phyloP scores from a whole-genome alignment of 148 eudicot genomes.

The Euryodendron excelsum region DNA sequence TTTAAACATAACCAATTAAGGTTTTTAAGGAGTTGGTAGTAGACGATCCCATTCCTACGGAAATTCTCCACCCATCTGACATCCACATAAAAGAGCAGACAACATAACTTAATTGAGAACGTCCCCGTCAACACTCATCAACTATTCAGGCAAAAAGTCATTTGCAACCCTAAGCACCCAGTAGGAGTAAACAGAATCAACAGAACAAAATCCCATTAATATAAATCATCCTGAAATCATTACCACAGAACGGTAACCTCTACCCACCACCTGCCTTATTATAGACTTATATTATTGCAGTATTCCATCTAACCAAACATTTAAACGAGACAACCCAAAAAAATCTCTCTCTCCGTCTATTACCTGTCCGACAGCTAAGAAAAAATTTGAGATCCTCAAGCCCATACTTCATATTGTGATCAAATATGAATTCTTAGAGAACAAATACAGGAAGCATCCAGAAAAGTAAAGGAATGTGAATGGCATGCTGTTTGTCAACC shows the following conservation, averaged over 20 bases:
- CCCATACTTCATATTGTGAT: no score
- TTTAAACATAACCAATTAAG: no score
- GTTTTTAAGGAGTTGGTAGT: no score
- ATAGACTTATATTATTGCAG: no score
- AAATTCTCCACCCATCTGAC: no score
- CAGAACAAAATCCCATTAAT: background rate
- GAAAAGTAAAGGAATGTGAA: background rate
- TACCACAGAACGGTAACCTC: background rate
- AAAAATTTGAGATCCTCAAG: no score
- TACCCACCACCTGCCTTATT: background rate
- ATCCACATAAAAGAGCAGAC: background rate
- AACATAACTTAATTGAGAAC: background rate
- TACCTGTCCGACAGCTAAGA: no score
- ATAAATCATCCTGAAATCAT: background rate
- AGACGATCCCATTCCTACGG: no score
- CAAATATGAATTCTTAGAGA: background rate
- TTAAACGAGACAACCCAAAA: no score
- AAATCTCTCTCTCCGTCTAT: no score
- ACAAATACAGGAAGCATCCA: background rate
- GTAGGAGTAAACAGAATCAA: background rate
- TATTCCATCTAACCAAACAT: background rate
- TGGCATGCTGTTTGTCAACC: background rate
- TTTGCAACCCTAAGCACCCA: background rate
- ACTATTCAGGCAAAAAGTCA: background rate
- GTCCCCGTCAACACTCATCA: background rate